Evolutionary conservation across 148 eudicot genomes (phyloP).

Genomic region (Arctostaphylos glauca): DNA sequence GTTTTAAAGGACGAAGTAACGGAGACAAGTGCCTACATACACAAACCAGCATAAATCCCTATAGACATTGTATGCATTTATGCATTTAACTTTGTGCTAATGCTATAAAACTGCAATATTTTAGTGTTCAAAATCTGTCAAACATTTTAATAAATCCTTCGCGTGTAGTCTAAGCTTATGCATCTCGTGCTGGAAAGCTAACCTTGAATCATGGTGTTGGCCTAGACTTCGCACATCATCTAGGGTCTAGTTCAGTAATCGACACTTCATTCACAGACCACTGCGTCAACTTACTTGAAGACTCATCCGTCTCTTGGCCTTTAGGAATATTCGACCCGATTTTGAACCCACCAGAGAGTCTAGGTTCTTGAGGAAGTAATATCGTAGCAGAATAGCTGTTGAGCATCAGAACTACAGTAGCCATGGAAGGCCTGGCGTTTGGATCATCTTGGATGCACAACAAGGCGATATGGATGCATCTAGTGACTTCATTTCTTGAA

Average conservation of each 20-base stretch:
- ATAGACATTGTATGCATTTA: no score
- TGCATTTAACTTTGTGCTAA: no score
- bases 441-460: constrained; percentile 39
- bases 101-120: no score
- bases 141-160: neutral
- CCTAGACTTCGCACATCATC: neutral
- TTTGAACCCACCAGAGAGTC: neutral
- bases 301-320: neutral
- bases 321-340: no score
- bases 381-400: constrained; percentile 26
- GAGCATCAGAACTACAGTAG: constrained; percentile 27
- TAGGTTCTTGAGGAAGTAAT: constrained; percentile 28
- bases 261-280: constrained; percentile 11
- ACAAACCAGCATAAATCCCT: no score
- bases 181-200: neutral
- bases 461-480: constrained; percentile 38
- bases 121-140: neutral
- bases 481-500: constrained; percentile 26
- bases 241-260: neutral
- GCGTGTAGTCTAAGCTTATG: neutral
- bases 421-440: constrained; percentile 40
- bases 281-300: neutral
- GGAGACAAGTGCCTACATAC: no score
- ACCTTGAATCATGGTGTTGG: neutral
- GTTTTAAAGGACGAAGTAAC: no score